These are phyloP conservation scores for Cryptococcus maquisensis DNA, from an alignment of 1,284 basidiomycete genomes.

Conservation along the genomic window DNA sequence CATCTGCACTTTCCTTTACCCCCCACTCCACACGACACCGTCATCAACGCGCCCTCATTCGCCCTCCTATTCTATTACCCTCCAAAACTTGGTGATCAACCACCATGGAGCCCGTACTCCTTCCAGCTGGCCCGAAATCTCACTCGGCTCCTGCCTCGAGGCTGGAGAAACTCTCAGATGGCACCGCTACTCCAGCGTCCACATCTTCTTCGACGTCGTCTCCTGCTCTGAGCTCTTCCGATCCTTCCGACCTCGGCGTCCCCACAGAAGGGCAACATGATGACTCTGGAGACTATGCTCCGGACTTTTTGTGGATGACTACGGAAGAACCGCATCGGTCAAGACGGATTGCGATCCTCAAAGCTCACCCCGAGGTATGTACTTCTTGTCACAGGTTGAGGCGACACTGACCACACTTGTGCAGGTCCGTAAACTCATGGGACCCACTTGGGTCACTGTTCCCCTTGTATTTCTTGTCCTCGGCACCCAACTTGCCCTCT, in stretches of 20 bases:
- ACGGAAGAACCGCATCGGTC: conserved; percentile 95
- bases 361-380: conserved; percentile 83
- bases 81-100: neutral
- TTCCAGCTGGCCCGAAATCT: neutral
- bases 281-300: neutral
- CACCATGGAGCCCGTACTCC: neutral
- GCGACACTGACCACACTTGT: conserved; percentile 4
- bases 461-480: conserved; percentile 79
- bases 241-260: conserved; percentile 6
- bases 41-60: neutral
- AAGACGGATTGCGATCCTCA: conserved; percentile 81
- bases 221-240: conserved; percentile 9
- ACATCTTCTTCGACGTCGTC: conserved; percentile 11
- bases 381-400: neutral
- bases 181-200: neutral
- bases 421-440: conserved; percentile 91
- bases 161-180: neutral
- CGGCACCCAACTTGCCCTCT: conserved; percentile 65
- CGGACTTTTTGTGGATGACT: conserved; percentile 89
- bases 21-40: neutral
- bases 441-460: conserved; percentile 84
- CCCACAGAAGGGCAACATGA: conserved; percentile 2
- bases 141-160: neutral
- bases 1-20: neutral
- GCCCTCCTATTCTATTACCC: neutral